These are phyloP conservation scores for Boletus albobrunnescens DNA, from an alignment of 1,284 basidiomycete genomes.

Conservation along the genomic window DNA sequence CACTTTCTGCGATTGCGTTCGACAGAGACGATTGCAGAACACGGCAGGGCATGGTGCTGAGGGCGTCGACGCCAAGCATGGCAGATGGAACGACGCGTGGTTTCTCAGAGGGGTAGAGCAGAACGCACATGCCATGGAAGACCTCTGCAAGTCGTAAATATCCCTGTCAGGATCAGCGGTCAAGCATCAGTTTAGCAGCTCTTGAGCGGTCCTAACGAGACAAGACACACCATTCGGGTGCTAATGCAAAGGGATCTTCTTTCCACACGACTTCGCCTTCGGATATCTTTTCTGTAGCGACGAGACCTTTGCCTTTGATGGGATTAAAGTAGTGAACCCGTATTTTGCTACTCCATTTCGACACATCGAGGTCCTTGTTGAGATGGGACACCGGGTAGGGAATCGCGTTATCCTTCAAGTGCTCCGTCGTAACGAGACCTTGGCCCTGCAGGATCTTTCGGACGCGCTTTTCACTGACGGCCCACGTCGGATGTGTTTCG, in stretches of 20 bases:
- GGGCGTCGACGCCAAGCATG: slow-evolving; percentile 46
- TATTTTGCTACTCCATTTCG: slow-evolving; percentile 60
- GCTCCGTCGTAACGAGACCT: slow-evolving; percentile 43
- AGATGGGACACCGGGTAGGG: slow-evolving; percentile 60
- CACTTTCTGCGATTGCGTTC: slow-evolving; percentile 52
- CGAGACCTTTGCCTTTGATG: slow-evolving; percentile 79
- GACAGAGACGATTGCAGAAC: slow-evolving; percentile 80
- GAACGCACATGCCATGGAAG: slow-evolving; percentile 55
- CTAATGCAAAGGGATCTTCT: slow-evolving; percentile 71
- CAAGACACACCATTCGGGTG: slow-evolving; percentile 61
- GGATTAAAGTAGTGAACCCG: slow-evolving; percentile 67
- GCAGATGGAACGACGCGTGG: slow-evolving; percentile 45
- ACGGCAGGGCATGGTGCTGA: slow-evolving; percentile 51
- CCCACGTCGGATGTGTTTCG: slow-evolving; percentile 59
- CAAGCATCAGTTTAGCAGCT: not conserved
- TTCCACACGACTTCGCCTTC: slow-evolving; percentile 79
- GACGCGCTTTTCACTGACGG: slow-evolving; percentile 77
- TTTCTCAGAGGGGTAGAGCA: slow-evolving; percentile 61
- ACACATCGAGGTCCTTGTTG: slow-evolving; percentile 60
- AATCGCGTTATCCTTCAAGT: slow-evolving; percentile 17
- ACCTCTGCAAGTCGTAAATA: slow-evolving; percentile 60
- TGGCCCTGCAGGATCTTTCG: slow-evolving; percentile 63
- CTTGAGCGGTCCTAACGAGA: not conserved
- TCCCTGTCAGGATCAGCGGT: slow-evolving; percentile 46
- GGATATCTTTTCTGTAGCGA: slow-evolving; percentile 63